Base-by-base conservation (phyloP, 495 filamentous ascomycete genomes). In the Extremus antarcticus region DNA sequence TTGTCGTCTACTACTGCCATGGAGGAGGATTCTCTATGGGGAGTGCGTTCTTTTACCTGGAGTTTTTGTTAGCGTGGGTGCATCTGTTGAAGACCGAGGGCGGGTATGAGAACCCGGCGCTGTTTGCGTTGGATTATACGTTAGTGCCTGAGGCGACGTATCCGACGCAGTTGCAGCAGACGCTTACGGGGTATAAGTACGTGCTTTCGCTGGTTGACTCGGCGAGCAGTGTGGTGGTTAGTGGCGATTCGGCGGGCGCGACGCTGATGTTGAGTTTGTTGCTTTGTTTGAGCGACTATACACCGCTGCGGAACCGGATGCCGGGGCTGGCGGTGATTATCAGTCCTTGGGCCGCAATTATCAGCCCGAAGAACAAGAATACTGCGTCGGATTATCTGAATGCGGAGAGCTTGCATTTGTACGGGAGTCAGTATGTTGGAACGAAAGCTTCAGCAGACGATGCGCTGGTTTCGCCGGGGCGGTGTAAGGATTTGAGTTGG, bases 21-120 rank as follows among this genome's bases (percentile, higher is more conserved):
- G 86, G 82, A 19, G 86, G 86, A 19, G 86, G 86, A 1, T 89
- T 90, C 61, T 76, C 79, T 1, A 85, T 90, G 82, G 86, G 86
- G 25, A 85, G 83, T 15, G 65, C 74, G 23, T 84, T 86, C 67
- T 90, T 90, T 66, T 90, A 90, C 65, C 76, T 90, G 20, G 86
- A 90, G 65, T 89, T 90, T 59, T 72, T 90, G 17, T 63, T 87
- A 35, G 76, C 81, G 23, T 86, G 80, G 80, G 60, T 82, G 16
- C 73, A 68, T 41, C 64, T 83, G 0, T 69, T 90, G 35, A 68
- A 72, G 25, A 13, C 13, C 7, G 67, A 75, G 16, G 65, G 71
- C 32, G 83, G 84, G 15, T 88, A 83, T 62, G 48, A 63, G 15
- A 89, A 88, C 62, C 86, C 87, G 2, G 83, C 85, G 16, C 75